Conservation (phyloP, 1,139 yeast genomes). For the Suhomyces bribrorum region DNA sequence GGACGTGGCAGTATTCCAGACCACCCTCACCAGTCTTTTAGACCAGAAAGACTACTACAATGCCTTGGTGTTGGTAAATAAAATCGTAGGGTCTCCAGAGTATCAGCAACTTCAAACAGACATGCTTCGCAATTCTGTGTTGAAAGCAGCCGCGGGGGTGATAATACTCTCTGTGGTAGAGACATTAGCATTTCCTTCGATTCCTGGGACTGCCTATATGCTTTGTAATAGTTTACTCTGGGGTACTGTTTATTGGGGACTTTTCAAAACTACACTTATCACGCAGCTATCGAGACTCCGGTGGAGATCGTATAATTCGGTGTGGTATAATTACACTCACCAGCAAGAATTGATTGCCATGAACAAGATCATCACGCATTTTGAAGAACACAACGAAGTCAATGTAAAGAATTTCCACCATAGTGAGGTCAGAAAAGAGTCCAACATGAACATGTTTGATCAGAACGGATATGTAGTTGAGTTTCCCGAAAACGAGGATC, state of each 20-base stretch:
- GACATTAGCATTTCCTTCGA: conserved; percentile 13
- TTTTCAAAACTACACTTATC: conserved; percentile 18
- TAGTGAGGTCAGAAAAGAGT: conserved; percentile 29
- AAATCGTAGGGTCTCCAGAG: conserved; percentile 19
- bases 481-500: conserved; percentile 19
- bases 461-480: conserved; percentile 33
- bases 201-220: conserved; percentile 15
- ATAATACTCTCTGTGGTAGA: conserved; percentile 2
- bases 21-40: conserved; percentile 27
- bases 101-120: conserved; percentile 1
- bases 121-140: neutral
- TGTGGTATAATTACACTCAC: conserved; percentile 25
- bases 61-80: conserved; percentile 34
- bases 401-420: conserved; percentile 42
- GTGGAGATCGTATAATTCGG: conserved; percentile 36
- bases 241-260: conserved; percentile 12
- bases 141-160: neutral
- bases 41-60: conserved; percentile 36
- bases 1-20: conserved; percentile 13
- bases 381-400: conserved; percentile 43
- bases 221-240: conserved; percentile 12
- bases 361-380: conserved; percentile 37
- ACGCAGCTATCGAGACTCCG: conserved; percentile 29
- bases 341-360: conserved; percentile 31
- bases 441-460: conserved; percentile 21